phyloP scores from a whole-genome alignment of 2,329 filamentous ascomycete species.

The Epichloe bromicola region DNA sequence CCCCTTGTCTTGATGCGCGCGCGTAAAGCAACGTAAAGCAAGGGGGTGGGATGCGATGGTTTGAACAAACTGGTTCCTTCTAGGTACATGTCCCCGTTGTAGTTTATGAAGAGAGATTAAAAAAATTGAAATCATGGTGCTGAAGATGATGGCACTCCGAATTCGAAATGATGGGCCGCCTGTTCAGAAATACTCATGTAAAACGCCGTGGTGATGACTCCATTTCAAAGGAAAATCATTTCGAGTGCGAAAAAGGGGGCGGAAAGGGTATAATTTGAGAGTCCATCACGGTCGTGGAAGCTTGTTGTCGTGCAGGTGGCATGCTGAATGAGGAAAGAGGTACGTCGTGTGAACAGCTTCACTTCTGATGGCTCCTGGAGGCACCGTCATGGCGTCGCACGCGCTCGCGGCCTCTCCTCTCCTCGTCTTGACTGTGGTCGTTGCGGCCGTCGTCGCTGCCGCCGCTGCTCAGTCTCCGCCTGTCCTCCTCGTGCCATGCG shows the following conservation, averaged over 20 bases:
- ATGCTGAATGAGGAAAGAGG: too few relatives aligned
- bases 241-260: neutral
- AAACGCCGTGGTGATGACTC: neutral
- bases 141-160: too few relatives aligned
- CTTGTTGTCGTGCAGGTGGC: too few relatives aligned
- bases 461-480: conserved; percentile 22
- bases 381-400: conserved; percentile 15
- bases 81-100: too few relatives aligned
- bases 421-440: conserved; percentile 21
- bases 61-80: too few relatives aligned
- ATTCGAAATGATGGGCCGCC: too few relatives aligned
- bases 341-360: neutral
- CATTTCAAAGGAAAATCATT: neutral
- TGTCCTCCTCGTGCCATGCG: conserved; percentile 44
- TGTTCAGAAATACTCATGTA: too few relatives aligned
- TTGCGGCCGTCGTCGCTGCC: conserved; percentile 18
- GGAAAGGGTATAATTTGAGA: too few relatives aligned
- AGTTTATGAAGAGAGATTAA: neutral
- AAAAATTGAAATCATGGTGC: neutral
- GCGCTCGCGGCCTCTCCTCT: conserved; percentile 8
- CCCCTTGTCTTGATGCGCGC: neutral
- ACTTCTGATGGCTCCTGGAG: neutral
- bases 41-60: too few relatives aligned
- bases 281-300: too few relatives aligned
- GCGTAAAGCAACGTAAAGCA: too few relatives aligned